Percentiles rank a stretch among this genome's conserved stretches.
These are phyloP conservation scores for Pleurotus pulmonarius DNA, from an alignment of 768 basidiomycete species.

Conservation along the genomic window DNA sequence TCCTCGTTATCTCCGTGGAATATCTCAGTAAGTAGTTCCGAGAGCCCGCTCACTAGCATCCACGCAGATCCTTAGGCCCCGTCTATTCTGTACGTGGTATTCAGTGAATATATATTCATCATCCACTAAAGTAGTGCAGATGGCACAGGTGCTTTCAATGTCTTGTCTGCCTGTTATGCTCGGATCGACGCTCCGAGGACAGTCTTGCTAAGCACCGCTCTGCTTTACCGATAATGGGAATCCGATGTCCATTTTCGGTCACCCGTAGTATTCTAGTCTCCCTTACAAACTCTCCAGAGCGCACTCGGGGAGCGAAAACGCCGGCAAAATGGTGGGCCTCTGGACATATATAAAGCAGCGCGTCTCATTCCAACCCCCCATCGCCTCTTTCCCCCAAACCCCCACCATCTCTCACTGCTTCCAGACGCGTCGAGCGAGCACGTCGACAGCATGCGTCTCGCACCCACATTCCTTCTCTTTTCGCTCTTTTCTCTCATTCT, in stretches of 20 bases:
- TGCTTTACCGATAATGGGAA: background rate
- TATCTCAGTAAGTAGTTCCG: too few species aligned
- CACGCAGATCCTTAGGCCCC: too few species aligned
- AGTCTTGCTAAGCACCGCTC: too few species aligned
- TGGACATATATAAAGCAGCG: slow-evolving; percentile 2
- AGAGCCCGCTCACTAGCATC: too few species aligned
- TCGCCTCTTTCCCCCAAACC: background rate
- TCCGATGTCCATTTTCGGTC: background rate
- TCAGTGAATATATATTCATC: too few species aligned
- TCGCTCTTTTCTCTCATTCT: slow-evolving; percentile 7
- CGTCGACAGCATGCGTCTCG: slow-evolving; percentile 10
- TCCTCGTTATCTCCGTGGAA: too few species aligned
- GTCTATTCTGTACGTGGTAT: too few species aligned
- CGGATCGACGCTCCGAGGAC: too few species aligned
- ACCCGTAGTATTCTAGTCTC: too few species aligned
- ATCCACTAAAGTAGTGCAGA: too few species aligned
- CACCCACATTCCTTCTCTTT: slow-evolving; percentile 10
- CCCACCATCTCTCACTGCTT: background rate
- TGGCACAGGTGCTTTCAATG: too few species aligned
- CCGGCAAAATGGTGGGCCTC: background rate
- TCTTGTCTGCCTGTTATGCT: too few species aligned
- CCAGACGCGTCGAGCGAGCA: background rate
- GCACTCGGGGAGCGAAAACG: background rate
- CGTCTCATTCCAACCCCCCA: background rate
- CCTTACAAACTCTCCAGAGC: background rate